A percentile compares a stretch with the other conserved stretches of the same genome.
Conservation (phyloP, 2,329 filamentous ascomycete species). For the Fusarium setosum region DNA sequence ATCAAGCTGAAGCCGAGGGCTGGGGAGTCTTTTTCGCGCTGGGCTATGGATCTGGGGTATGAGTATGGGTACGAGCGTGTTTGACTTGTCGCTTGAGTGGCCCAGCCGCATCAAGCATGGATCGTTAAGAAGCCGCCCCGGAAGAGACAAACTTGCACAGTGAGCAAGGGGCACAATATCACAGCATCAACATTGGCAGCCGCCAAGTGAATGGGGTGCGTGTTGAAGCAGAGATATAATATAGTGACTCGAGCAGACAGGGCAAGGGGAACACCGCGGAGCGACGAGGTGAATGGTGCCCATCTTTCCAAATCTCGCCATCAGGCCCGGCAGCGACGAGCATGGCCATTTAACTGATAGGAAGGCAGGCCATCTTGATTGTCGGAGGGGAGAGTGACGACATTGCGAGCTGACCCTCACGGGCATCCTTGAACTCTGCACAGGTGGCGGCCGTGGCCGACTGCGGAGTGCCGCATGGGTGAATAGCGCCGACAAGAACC, state of each 20-base stretch:
- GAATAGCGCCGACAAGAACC: slow-evolving; percentile 14
- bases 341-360: slow-evolving; percentile 37
- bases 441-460: slow-evolving; percentile 10
- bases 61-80: slow-evolving; percentile 21
- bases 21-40: slow-evolving; percentile 20
- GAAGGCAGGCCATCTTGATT: slow-evolving; percentile 33
- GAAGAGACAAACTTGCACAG: slow-evolving; percentile 30
- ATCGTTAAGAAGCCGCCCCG: slow-evolving; percentile 32
- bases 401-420: slow-evolving; percentile 33
- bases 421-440: slow-evolving; percentile 12
- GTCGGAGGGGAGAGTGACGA: slow-evolving; percentile 39
- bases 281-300: slow-evolving; percentile 39
- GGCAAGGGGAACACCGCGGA: slow-evolving; percentile 43
- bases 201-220: slow-evolving; percentile 44
- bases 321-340: slow-evolving; percentile 21
- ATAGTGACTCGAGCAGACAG: slow-evolving; percentile 41
- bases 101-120: slow-evolving; percentile 40
- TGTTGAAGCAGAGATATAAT: slow-evolving; percentile 32
- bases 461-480: slow-evolving; percentile 11
- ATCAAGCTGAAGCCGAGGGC: slow-evolving; percentile 12
- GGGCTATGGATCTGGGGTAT: too few species aligned
- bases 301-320: slow-evolving; percentile 39
- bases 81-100: slow-evolving; percentile 36
- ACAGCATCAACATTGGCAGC: slow-evolving; percentile 29
- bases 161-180: slow-evolving; percentile 20